These are phyloP conservation scores for Aureobasidium sp. DNA, from an alignment of 2,329 filamentous ascomycete species.

Conservation along the genomic window DNA sequence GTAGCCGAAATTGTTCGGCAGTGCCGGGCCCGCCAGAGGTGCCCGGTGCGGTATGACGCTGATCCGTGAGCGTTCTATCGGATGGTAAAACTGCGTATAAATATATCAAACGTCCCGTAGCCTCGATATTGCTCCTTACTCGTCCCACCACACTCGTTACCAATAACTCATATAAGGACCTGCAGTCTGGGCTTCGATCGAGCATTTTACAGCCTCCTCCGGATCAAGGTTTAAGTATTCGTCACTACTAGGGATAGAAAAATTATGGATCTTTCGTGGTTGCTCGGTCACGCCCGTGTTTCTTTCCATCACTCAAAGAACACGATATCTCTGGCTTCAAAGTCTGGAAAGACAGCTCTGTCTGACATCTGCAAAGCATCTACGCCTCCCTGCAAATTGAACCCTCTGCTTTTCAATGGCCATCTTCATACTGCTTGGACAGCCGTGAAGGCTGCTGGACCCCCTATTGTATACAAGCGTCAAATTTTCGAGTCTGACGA, in stretches of 20 bases:
- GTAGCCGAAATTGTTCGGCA: slow-evolving; percentile 1
- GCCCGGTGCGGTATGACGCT: not conserved
- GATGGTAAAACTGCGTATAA: not conserved
- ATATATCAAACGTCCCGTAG: not conserved
- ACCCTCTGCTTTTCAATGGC: slow-evolving; percentile 90
- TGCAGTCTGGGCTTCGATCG: not conserved
- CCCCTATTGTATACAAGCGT: slow-evolving; percentile 76
- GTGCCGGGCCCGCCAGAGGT: not conserved
- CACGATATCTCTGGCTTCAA: slow-evolving; percentile 50
- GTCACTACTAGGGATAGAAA: not conserved
- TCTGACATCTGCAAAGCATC: slow-evolving; percentile 60
- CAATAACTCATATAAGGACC: not conserved
- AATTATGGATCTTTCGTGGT: slow-evolving; percentile 12
- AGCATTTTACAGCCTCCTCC: too few species aligned
- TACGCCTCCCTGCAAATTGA: slow-evolving; percentile 75
- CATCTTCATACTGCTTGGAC: slow-evolving; percentile 90
- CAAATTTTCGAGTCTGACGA: slow-evolving; percentile 63
- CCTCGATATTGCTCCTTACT: not conserved
- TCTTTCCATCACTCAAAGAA: slow-evolving; percentile 55
- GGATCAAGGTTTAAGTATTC: not conserved
- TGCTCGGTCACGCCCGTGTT: slow-evolving; percentile 53
- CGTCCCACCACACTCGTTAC: not conserved
- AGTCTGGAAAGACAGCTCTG: slow-evolving; percentile 58
- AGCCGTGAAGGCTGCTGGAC: slow-evolving; percentile 57
- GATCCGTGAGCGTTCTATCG: not conserved